A percentile compares a stretch with the other conserved stretches of the same genome.
Conservation (phyloP, 257 asterid genomes). For the Nemophila menziesii region DNA sequence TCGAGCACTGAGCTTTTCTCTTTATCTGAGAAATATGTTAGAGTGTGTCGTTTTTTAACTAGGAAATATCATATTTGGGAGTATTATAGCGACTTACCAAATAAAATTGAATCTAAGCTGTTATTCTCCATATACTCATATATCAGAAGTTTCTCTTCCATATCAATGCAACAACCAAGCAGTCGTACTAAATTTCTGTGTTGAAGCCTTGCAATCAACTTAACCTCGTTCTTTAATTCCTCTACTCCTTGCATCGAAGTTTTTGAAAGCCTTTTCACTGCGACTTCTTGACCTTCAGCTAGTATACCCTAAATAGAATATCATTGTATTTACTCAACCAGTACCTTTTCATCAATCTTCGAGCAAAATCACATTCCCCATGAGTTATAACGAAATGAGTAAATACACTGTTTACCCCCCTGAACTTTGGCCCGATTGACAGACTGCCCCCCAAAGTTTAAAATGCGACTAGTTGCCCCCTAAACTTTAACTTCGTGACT, state of each 20-base stretch:
- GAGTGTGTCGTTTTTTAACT: too few relatives aligned
- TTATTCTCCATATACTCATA: constrained; percentile 72
- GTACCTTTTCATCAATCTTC: too few relatives aligned
- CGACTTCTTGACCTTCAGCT: constrained; percentile 48
- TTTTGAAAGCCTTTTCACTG: constrained; percentile 62
- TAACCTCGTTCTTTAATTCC: constrained; percentile 65
- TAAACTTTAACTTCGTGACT: too few relatives aligned
- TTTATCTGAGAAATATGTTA: too few relatives aligned
- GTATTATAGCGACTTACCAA: constrained; percentile 30
- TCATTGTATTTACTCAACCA: not conserved
- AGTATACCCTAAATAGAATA: constrained; percentile 30
- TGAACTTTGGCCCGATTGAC: too few relatives aligned
- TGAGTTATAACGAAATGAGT: too few relatives aligned
- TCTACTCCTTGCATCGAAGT: constrained; percentile 57
- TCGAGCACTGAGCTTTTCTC: constrained; percentile 36
- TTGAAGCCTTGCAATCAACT: constrained; percentile 58
- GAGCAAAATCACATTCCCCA: too few relatives aligned
- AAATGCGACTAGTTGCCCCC: too few relatives aligned
- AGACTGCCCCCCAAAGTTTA: too few relatives aligned
- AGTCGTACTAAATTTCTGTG: constrained; percentile 64
- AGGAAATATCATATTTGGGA: not conserved
- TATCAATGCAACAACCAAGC: constrained; percentile 58
- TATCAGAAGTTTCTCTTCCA: constrained; percentile 60
- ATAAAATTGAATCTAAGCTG: constrained; percentile 52
- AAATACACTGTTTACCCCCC: too few relatives aligned